phyloP scores from a whole-genome alignment of 257 asterid genomes.

The Penstemon davidsonii region DNA sequence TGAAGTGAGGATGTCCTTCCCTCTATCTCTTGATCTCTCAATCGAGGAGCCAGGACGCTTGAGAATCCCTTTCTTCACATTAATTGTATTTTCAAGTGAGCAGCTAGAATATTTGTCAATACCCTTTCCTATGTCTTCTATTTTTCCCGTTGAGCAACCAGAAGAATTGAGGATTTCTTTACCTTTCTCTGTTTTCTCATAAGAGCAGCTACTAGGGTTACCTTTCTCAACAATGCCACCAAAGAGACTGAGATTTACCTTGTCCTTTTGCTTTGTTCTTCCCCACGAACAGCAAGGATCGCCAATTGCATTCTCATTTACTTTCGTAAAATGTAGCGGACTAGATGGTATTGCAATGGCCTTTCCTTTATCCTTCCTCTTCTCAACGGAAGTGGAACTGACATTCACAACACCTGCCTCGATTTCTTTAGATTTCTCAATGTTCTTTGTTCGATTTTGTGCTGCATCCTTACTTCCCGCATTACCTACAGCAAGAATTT shows the following conservation, averaged over 20 bases:
- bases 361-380: slow-evolving; percentile 40
- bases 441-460: slow-evolving; percentile 16
- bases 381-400: slow-evolving; percentile 34
- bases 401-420: slow-evolving; percentile 21
- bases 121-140: slow-evolving; percentile 21
- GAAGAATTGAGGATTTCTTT: slow-evolving; percentile 21
- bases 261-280: slow-evolving; percentile 15
- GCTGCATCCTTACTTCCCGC: slow-evolving; percentile 29
- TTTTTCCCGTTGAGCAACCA: slow-evolving; percentile 20
- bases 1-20: slow-evolving; percentile 33
- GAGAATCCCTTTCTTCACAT: slow-evolving; percentile 30
- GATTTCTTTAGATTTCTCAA: slow-evolving; percentile 27
- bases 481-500: slow-evolving; percentile 39
- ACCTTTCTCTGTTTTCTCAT: slow-evolving; percentile 29
- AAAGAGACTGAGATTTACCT: slow-evolving; percentile 17
- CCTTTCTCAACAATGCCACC: slow-evolving; percentile 30
- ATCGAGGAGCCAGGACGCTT: slow-evolving; percentile 23
- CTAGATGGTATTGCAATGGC: slow-evolving; percentile 31
- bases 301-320: slow-evolving; percentile 10
- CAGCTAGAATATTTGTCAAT: slow-evolving; percentile 22
- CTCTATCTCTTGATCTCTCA: slow-evolving; percentile 31
- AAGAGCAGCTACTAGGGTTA: slow-evolving; percentile 22
- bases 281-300: slow-evolving; percentile 21
- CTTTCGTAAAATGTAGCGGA: slow-evolving; percentile 27
- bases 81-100: slow-evolving; percentile 29